phyloP scores from a whole-genome alignment of 208 protist genomes.

The Novymonas esmeraldas region DNA sequence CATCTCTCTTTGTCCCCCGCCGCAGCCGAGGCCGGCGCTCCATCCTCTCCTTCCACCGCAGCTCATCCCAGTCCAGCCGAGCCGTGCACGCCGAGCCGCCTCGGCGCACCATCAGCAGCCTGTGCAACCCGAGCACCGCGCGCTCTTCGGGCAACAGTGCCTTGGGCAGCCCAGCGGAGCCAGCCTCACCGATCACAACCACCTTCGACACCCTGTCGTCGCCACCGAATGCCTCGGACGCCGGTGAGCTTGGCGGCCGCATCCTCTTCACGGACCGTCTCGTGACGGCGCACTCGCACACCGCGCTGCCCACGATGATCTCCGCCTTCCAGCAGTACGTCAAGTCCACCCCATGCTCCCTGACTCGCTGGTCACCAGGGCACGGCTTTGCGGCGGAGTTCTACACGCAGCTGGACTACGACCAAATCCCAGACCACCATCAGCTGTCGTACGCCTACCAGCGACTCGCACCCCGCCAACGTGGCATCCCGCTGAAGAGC shows the following conservation, averaged over 20 bases:
- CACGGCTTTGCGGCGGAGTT: background rate
- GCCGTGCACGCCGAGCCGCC: background rate
- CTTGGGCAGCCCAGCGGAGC: background rate
- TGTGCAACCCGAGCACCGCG: background rate
- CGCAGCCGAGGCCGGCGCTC: background rate
- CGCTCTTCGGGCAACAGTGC: background rate
- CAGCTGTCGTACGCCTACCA: background rate
- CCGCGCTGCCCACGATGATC: slow-evolving; percentile 20
- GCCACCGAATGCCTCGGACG: background rate
- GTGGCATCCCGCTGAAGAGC: slow-evolving; percentile 6
- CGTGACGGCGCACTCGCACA: slow-evolving; percentile 12
- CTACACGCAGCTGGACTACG: background rate
- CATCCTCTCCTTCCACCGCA: background rate
- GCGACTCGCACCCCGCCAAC: slow-evolving; percentile 3
- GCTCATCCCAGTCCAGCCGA: background rate
- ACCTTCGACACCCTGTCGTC: background rate
- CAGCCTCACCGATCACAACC: background rate
- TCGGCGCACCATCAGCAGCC: background rate
- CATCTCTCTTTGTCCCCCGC: background rate
- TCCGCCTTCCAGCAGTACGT: slow-evolving; percentile 25
- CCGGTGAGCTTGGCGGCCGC: slow-evolving; percentile 3
- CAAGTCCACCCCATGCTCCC: background rate
- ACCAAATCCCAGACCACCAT: background rate
- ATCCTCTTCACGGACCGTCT: slow-evolving; percentile 26
- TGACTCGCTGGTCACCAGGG: background rate